Evolutionary conservation across 192 early-diverging fungal species (phyloP), one percentile per base, ranked within the genome.

Genomic region (Chytriomyces sp.): DNA sequence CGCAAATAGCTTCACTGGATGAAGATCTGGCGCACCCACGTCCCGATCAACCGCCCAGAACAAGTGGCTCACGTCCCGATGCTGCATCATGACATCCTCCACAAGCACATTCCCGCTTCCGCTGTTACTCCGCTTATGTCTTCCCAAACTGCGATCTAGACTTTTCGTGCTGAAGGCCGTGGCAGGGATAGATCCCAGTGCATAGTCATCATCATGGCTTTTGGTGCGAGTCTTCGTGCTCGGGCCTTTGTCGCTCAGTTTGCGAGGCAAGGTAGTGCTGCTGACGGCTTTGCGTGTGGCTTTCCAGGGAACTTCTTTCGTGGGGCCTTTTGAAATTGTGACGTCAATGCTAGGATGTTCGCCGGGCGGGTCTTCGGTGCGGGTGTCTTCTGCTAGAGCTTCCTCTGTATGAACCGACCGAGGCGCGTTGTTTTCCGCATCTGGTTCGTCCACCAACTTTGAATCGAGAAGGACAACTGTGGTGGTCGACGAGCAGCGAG

Each of bases 11-110:
- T 68, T 68, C 1, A 52, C 66, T 2, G 66, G 66, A 34, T 68
- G 66, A 32, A 68, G 19, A 36, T 68, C 66, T n/a, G 25, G 19
- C 10, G 8, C 40, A 19, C 49, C 66, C 14, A 25, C n/a, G 22
- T 14, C 14, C 2, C 44, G 44, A 12, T 32, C 53, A 6, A 53
- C 7, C 28, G 32, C 66, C 66, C 66, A 68, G 56, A 68, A 68
- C 66, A 68, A 56, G 28, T 68, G 66, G 22, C 52, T 34, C 8
- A 53, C 66, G 32, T 56, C 53, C 32, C 52, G 14, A 28, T 52
- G 49, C n/a, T 53, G 44, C 66, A 36, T 12, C 8, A 68, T n/a
- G 10, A 68, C 52, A 52, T 68, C 66, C 28, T 68, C 66, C 33
- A 39, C 36, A 26, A 68, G 17, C 19, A 68, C 56, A 34, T 52